phyloP scores from a whole-genome alignment of 2,329 filamentous ascomycete species.

The Ceratocystis harringtonii region DNA sequence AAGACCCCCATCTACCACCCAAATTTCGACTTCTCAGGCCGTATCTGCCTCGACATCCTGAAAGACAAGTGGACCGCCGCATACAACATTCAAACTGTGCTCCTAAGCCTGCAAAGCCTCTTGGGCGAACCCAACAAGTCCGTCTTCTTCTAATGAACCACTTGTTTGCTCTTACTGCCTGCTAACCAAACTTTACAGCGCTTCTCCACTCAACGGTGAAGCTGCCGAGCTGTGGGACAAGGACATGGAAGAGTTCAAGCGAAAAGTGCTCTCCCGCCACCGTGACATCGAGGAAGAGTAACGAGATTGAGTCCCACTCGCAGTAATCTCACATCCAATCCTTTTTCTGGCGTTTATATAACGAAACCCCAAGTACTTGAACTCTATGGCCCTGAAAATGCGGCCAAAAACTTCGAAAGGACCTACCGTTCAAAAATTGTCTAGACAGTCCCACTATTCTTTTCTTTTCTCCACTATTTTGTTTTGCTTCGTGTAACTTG shows the following conservation, averaged over 20 bases:
- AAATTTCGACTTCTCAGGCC: constrained; percentile 92
- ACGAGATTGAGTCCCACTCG: constrained; percentile 13
- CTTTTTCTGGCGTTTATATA: neutral
- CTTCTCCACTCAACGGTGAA: constrained; percentile 88
- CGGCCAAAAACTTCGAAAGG: too few species aligned
- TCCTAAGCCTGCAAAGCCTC: constrained; percentile 86
- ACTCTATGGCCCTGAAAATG: too few species aligned
- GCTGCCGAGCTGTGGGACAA: constrained; percentile 93
- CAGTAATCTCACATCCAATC: neutral
- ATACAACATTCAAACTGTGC: constrained; percentile 87
- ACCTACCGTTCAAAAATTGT: too few species aligned
- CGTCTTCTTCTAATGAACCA: constrained; percentile 25
- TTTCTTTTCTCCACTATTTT: too few species aligned
- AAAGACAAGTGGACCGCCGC: constrained; percentile 99
- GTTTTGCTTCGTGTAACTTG: neutral
- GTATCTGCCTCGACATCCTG: constrained; percentile 93
- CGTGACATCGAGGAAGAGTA: constrained; percentile 50
- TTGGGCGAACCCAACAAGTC: constrained; percentile 98
- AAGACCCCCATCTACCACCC: constrained; percentile 99
- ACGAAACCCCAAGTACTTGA: neutral
- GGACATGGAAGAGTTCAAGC: constrained; percentile 74
- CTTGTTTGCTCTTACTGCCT: neutral
- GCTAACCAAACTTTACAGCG: constrained; percentile 35
- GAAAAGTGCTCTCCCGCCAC: constrained; percentile 49
- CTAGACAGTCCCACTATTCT: too few species aligned